Evolutionary conservation across 148 eudicot genomes (phyloP), one percentile per base, ranked within the genome.

Genomic region (Rhododendron kiyosumense): DNA sequence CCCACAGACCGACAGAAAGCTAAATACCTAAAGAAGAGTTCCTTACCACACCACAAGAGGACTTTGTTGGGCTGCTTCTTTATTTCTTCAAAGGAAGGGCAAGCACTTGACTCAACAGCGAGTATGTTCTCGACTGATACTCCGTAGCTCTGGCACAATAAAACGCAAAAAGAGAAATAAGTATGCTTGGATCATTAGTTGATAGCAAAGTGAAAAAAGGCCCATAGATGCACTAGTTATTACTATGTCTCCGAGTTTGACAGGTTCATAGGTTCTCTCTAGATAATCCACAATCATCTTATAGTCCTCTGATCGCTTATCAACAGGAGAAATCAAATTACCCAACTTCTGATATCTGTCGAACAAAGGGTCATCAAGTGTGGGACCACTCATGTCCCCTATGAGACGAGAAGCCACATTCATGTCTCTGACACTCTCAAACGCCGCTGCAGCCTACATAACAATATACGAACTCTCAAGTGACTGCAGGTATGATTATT

Each of bases 1-100:
- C 26, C 34, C n/a, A 0, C 61, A 54, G 2, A 36, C 4, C 0
- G 2, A 48, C 4, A 2, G 26, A 28, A 69, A 26, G 4, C 63
- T 30, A 17, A 52, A 22, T 36, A 20, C 77, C 17, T 11, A 73
- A 26, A 15, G 38, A 22, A 7, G 17, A 51, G 8, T 28, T 43
- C 61, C 95, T 74, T 88, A 96, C 99, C 97, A 92, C 97, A 94
- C 98, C 99, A 94, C 7, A 96, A 85, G 3, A 94, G 88, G 61
- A 90, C 91, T 89, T 96, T 96, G 92, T 96, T 96, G 9, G 98
- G 98, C 9, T 94, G 85, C 85, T 93, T 89, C 92, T 93, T 94
- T 20, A 96, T 89, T 10, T 96, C 93, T 5, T 93, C 92, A 7
- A 88, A 89, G 59, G 99, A 92, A 9, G 99, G 95, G 26, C 95